These are phyloP conservation scores for Ceriops decandra DNA, from an alignment of 345 rosid species.

Conservation along the genomic window DNA sequence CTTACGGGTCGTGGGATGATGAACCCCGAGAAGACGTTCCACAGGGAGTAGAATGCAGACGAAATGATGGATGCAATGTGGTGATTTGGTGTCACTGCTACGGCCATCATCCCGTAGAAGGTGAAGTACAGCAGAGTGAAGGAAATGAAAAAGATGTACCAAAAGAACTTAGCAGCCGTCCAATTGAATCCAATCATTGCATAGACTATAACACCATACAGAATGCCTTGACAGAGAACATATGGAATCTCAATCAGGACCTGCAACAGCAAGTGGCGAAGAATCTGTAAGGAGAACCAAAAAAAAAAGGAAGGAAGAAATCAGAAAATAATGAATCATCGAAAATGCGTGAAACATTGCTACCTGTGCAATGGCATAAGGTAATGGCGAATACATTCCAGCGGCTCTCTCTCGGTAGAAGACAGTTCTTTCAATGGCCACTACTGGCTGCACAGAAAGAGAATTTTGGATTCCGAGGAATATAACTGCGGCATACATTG, in stretches of 20 bases:
- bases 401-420: constrained; percentile 78
- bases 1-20: constrained; percentile 58
- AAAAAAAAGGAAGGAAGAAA: too few species aligned
- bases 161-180: constrained; percentile 50
- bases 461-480: constrained; percentile 66
- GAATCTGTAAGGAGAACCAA: too few species aligned
- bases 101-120: constrained; percentile 74
- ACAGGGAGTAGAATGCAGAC: constrained; percentile 45
- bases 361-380: constrained; percentile 72
- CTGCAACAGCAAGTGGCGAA: constrained; percentile 17
- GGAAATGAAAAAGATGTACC: constrained; percentile 64
- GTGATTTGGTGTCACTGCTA: constrained; percentile 62
- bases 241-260: constrained; percentile 68
- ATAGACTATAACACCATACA: constrained; percentile 57
- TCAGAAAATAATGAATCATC: too few species aligned
- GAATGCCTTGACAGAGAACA: constrained; percentile 38
- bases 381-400: constrained; percentile 72
- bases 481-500: constrained; percentile 62
- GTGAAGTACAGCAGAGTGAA: constrained; percentile 66
- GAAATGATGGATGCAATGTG: constrained; percentile 56
- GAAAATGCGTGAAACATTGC: background rate
- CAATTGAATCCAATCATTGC: constrained; percentile 66
- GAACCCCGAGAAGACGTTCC: constrained; percentile 67
- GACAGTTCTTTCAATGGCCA: constrained; percentile 62
- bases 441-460: constrained; percentile 58